These are phyloP conservation scores for Yamadazyma atlantica DNA, from an alignment of 1,139 yeast species.

Conservation along the genomic window DNA sequence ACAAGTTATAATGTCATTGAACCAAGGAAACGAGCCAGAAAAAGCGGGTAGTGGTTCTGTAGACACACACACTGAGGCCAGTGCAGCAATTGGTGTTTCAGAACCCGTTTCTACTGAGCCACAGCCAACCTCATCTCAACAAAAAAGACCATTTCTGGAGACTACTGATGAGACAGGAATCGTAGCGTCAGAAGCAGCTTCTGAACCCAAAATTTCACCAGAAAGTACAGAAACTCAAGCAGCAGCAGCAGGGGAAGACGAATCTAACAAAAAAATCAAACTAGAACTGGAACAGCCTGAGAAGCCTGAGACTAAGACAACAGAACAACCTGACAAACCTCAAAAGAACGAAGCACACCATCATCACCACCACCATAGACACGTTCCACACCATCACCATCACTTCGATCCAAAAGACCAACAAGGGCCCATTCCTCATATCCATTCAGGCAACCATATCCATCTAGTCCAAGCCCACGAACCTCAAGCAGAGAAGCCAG, in stretches of 20 bases:
- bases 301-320: no score
- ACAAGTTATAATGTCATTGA: background rate
- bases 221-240: background rate
- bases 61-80: no score
- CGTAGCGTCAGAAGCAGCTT: background rate
- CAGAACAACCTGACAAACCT: background rate
- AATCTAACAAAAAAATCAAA: background rate
- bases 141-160: background rate
- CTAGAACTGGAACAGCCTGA: background rate
- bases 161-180: background rate
- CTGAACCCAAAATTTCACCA: no score
- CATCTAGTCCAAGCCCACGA: conserved; percentile 8
- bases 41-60: no score
- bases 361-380: conserved; percentile 20
- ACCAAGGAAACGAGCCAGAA: background rate
- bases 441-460: conserved; percentile 15
- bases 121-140: no score
- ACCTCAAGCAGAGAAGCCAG: conserved; percentile 9
- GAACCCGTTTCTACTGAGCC: no score
- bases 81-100: no score
- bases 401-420: conserved; percentile 8
- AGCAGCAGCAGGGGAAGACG: background rate
- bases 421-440: conserved; percentile 12
- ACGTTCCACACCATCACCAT: conserved; percentile 25
- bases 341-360: conserved; percentile 9